Base-by-base conservation (phyloP, 2,329 filamentous ascomycete genomes). In the Cytospora chrysosperma region DNA sequence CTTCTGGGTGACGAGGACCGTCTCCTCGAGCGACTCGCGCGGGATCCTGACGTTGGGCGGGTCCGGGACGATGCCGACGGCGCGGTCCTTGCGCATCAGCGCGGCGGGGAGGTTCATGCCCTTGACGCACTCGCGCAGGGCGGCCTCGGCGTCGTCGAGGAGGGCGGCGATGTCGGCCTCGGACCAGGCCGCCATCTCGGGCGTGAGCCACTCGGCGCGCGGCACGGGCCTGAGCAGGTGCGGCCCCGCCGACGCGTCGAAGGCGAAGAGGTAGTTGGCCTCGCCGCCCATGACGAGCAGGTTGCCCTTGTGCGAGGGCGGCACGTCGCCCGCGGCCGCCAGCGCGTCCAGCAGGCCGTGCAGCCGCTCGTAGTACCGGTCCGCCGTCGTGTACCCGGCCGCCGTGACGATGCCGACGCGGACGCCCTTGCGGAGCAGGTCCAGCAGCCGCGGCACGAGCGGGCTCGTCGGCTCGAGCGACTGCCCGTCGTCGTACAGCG, bases 361-460 rank as follows among this genome's bases (percentile, higher is more conserved):
- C 1, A 99, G 85, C 19, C 95, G 89, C 24, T 85, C 87, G 74
- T 96, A 93, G 80, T 99, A 99, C 68, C 88, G 88, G 61, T 89
- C 85, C 6, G 92, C 91, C 43, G 94, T 90, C 0, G 92, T 94
- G 78, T 99, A 99, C 21, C 95, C 95, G 1, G 95, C 95, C 1
- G 95, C 95, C 0, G 95, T 99, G 58, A 99, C 95, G 72, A 99
- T 98, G 57, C 93, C 95, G 69, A 99, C 89, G 69, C 90, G 90
- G 68, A 94, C 91, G 65, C 90, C 88, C 68, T 88, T 88, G 54
- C 82, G 82, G 69, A 99, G 85, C 19, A 99, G 86, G 66, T 88
- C 87, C 21, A 88, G 74, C 43, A 88, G 81, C 30, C 83, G 79
- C 1, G 83, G 79, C 59, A 98, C 93, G 19, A 96, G 87, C 0